Evolutionary conservation across 2,329 filamentous ascomycete species (phyloP), one percentile per base, ranked within the genome.

Genomic region (Cladobotryum protrusum): DNA sequence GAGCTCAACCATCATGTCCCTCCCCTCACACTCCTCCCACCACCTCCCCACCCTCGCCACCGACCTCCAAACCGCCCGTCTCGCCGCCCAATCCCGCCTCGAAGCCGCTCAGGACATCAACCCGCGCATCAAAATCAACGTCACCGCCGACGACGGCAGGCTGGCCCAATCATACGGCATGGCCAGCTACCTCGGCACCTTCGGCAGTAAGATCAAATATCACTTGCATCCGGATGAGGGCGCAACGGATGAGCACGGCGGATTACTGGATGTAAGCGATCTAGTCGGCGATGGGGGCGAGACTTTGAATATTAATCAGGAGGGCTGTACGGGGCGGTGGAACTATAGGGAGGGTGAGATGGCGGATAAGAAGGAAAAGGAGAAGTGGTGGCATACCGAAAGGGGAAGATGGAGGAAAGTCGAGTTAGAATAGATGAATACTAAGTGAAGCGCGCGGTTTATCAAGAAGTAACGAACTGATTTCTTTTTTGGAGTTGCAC

Each of bases 21-120:
- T 67, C n/a, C 56, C 63, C 17, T 59, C 61, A 4, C 52, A 52
- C 18, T 54, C 62, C 18, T 60, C 61, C 5, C 54, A 51, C 24
- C 42, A 46, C 45, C 19, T 50, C 12, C 11, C 56, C 45, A 46
- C 56, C 47, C 61, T 68, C 13, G 70, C 68, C 48, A 76, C 70
- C 51, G 71, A 78, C 56, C 72, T 80, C 14, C 64, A 69, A 48
- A 59, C 68, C 17, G 74, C 83, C 1, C 79, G 86, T 0, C 69
- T 82, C 6, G 77, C 80, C 14, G 86, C 86, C 0, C 86, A 90
- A 62, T 67, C 74, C 0, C 76, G 86, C 1, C 75, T 88, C 18
- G 78, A 86, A 35, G 72, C 75, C 17, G 81, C 82, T 0, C 72
- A 75, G 18, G 67, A 69, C 19, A 59, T 17, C 20, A 36, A 67